Evolutionary conservation across 768 basidiomycete genomes (phyloP).

Genomic region (Tricholoma sp.): DNA sequence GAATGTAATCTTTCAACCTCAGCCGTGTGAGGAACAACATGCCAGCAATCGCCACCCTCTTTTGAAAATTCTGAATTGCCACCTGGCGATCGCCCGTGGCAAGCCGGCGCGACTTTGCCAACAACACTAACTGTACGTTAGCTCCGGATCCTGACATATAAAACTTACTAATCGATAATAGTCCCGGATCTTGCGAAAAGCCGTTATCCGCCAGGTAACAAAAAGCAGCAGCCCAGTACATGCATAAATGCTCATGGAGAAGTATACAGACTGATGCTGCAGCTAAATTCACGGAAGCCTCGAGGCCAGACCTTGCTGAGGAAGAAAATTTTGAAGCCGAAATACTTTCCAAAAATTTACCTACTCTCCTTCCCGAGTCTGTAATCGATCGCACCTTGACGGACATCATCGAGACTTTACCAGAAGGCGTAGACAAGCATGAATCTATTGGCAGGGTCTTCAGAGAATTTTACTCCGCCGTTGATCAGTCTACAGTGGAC

Average conservation of each 20-base stretch:
- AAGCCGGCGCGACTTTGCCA: too few relatives aligned
- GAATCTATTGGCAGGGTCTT: conserved; percentile 47
- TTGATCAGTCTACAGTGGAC: conserved; percentile 59
- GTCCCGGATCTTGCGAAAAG: conserved; percentile 50
- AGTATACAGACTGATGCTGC: conserved; percentile 52
- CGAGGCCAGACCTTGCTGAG: conserved; percentile 60
- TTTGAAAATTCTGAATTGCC: too few relatives aligned
- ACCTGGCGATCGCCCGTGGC: too few relatives aligned
- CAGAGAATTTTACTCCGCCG: conserved; percentile 56
- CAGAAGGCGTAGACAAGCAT: conserved; percentile 21
- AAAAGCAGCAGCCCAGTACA: not conserved
- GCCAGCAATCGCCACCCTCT: too few relatives aligned
- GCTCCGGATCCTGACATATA: not conserved
- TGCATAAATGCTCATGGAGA: not conserved
- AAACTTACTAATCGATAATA: not conserved
- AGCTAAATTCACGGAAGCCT: conserved; percentile 47
- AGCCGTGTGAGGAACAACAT: too few relatives aligned
- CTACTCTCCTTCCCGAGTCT: conserved; percentile 50
- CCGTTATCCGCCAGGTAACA: conserved; percentile 53
- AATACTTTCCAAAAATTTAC: conserved; percentile 51
- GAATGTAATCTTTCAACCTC: too few relatives aligned
- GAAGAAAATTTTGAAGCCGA: conserved; percentile 56
- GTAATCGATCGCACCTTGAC: conserved; percentile 51
- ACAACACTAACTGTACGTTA: conserved; percentile 40
- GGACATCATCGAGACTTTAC: conserved; percentile 32